phyloP scores from a whole-genome alignment of 1,139 yeast genomes.

The Tardiomyces digboiensis region DNA sequence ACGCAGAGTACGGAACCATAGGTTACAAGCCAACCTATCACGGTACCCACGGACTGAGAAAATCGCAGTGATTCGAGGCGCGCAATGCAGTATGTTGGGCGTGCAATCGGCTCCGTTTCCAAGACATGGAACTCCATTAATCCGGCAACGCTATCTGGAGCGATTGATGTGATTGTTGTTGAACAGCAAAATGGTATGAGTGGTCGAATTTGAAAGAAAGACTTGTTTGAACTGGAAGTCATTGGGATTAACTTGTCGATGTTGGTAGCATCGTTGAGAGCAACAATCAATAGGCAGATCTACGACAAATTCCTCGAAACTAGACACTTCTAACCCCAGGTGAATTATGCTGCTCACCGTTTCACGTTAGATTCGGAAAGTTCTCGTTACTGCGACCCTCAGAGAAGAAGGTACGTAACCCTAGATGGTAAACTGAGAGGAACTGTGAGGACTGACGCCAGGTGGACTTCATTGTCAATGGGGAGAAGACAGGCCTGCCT shows the following conservation, averaged over 20 bases:
- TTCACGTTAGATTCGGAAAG: constrained; percentile 94
- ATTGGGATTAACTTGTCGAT: no score
- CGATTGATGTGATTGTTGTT: constrained; percentile 94
- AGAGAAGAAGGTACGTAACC: constrained; percentile 51
- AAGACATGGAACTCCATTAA: constrained; percentile 96
- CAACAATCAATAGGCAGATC: no score
- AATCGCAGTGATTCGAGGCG: no score
- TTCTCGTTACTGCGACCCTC: constrained; percentile 91
- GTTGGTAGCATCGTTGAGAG: no score
- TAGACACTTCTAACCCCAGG: constrained; percentile 29
- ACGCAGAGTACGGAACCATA: no score
- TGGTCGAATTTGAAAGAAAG: not conserved
- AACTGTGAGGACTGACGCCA: constrained; percentile 4
- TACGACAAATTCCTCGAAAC: no score
- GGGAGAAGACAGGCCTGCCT: constrained; percentile 68
- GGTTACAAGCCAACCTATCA: no score
- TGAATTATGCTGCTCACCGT: constrained; percentile 84
- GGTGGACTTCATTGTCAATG: constrained; percentile 82
- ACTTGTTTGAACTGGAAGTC: constrained; percentile 1
- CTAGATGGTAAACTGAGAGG: not conserved
- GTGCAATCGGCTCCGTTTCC: constrained; percentile 90
- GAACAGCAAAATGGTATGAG: constrained; percentile 47
- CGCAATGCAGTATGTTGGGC: constrained; percentile 88
- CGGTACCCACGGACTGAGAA: no score
- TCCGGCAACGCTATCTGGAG: constrained; percentile 95